These are phyloP conservation scores for Ormosia emarginata DNA, from an alignment of 306 rosid genomes.

Conservation along the genomic window DNA sequence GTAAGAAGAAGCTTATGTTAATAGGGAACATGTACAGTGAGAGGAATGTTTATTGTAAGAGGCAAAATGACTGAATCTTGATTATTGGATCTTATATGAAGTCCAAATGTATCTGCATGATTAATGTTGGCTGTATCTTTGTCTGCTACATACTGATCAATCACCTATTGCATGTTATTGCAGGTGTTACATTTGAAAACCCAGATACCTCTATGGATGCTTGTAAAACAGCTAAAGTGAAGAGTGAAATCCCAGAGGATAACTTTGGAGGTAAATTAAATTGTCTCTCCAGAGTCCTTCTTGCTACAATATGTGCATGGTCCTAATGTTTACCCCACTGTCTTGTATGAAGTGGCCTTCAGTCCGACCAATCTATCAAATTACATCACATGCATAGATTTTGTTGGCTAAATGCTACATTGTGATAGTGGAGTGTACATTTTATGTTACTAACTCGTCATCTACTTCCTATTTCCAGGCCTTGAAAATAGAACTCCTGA, in stretches of 20 bases:
- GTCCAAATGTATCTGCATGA: too few species aligned
- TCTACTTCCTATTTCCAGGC: conserved; percentile 36
- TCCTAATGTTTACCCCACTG: not conserved
- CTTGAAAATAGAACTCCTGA: conserved; percentile 39
- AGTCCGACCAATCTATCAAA: not conserved
- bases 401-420: not conserved
- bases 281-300: not conserved
- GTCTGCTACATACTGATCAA: not conserved
- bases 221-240: not conserved
- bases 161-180: conserved; percentile 9
- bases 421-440: not conserved
- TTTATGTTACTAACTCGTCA: not conserved
- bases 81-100: too few species aligned
- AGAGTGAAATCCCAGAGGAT: conserved; percentile 29
- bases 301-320: not conserved
- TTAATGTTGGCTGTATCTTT: not conserved
- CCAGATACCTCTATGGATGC: conserved; percentile 11
- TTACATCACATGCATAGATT: conserved; percentile 3
- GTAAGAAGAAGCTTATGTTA: conserved; percentile 16
- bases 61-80: too few species aligned
- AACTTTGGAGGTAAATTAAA: conserved; percentile 28
- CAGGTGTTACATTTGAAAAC: conserved; percentile 20
- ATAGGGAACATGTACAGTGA: too few species aligned
- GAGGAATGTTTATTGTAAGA: too few species aligned
- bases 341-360: not conserved